Evolutionary conservation across 1,284 basidiomycete genomes (phyloP), one percentile per base, ranked within the genome.

Genomic region (Peniophora sp.): DNA sequence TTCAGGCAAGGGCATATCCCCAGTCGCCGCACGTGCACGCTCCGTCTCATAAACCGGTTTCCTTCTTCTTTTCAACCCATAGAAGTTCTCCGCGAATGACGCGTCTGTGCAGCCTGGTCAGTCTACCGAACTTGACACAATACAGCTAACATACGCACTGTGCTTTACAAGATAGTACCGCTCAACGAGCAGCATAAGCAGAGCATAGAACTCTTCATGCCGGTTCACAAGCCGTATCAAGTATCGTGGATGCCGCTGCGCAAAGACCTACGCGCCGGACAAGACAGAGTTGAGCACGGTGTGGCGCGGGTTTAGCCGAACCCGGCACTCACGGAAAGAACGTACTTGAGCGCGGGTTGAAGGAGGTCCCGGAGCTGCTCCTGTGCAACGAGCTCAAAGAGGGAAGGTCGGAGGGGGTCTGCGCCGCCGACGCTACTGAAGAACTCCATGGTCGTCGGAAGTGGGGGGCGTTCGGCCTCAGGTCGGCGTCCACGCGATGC

Each of bases 341-440:
- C 86, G 72, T 99, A 99, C 66, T 96, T 93, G 60, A 97, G 72
- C 12, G 96, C 95, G 6, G 97, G 97, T 59, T 97, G 94, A 20
- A 99, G 76, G 1, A 98, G 76, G 58, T 95, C 91, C 54, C 88
- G 74, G 20, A 99, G 80, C 66, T 99, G 96, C 56, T 97, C 94
- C 66, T 98, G 93, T 0, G 95, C 95, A 23, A 97, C 76, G 3
- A 99, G 81, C 68, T 99, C 97, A 62, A 98, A 99, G 44, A 99
- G 74, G 10, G 93, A 95, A 0, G 97, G 97, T 52, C 90, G 85
- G 47, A 85, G 68, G 12, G 84, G 78, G 61, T 90, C 84, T 5
- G 37, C 15, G 6, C 75, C 74, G 27, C 85, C 84, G 3, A 81
- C 70, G 59, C 85, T 82, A 55, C 83, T 84, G 66, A 85, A 85